These are phyloP conservation scores for Ophiocordyceps camponoti-floridani DNA, from an alignment of 2,329 filamentous ascomycete genomes.

Conservation along the genomic window DNA sequence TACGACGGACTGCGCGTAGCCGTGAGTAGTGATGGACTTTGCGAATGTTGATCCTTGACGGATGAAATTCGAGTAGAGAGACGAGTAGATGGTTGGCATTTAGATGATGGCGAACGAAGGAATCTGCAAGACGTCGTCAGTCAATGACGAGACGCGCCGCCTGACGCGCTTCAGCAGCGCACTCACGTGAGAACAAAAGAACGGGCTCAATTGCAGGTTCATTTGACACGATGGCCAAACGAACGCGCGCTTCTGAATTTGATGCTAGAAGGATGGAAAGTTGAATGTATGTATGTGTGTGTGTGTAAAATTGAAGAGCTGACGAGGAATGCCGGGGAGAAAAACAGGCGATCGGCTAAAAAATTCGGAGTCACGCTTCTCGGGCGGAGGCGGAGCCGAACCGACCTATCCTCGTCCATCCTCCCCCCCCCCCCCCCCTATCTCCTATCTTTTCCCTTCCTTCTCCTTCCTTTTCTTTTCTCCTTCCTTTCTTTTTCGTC, in stretches of 20 bases:
- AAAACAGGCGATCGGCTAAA: background rate
- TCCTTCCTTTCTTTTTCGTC: background rate
- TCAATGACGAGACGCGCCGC: too few species aligned
- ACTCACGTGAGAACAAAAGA: constrained; percentile 46
- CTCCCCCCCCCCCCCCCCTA: background rate
- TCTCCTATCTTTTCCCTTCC: background rate
- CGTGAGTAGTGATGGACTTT: constrained; percentile 92
- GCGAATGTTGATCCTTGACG: constrained; percentile 73
- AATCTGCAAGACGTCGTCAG: constrained; percentile 26
- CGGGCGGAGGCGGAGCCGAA: background rate
- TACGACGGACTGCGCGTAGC: constrained; percentile 94
- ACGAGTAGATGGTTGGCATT: constrained; percentile 67
- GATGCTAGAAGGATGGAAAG: constrained; percentile 4
- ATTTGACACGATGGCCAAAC: constrained; percentile 88
- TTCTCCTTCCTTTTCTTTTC: background rate
- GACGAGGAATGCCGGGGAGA: background rate
- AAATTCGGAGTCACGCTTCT: constrained; percentile 1
- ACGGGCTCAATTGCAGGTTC: constrained; percentile 71
- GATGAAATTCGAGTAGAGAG: constrained; percentile 65
- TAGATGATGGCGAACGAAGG: constrained; percentile 40
- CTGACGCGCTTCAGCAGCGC: background rate
- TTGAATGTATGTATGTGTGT: too few species aligned
- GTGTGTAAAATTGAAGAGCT: background rate
- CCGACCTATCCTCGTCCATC: background rate
- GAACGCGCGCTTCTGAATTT: constrained; percentile 51